Percentiles rank a stretch among this genome's conserved stretches.
Evolutionary conservation across 371 early-diverging fungal genomes (phyloP).

Genomic region (Rhizopus arrhizus): DNA sequence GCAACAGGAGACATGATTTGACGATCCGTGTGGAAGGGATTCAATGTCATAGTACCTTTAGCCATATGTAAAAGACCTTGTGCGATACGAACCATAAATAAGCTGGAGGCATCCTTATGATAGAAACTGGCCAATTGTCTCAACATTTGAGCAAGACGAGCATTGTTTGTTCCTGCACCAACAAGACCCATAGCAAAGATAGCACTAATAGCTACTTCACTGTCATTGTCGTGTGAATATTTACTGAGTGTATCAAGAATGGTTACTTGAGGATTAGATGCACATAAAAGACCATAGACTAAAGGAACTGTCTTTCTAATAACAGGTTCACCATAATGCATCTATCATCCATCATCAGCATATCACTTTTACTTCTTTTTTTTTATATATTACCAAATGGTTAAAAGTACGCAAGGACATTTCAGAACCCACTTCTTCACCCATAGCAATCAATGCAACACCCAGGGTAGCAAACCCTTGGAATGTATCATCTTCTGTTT

Average conservation of each 20-base stretch:
- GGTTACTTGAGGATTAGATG: conserved; percentile 91
- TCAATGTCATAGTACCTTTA: conserved; percentile 96
- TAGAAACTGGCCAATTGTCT: conserved; percentile 96
- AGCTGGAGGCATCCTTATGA: conserved; percentile 90
- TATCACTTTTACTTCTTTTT: conserved; percentile 84
- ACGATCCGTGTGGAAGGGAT: conserved; percentile 93
- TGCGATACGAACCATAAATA: conserved; percentile 95
- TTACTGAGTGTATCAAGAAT: conserved; percentile 96
- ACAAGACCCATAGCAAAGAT: conserved; percentile 99
- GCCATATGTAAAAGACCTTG: conserved; percentile 98
- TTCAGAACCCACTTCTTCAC: conserved; percentile 94
- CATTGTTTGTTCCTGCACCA: conserved; percentile 99
- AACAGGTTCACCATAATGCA: conserved; percentile 97
- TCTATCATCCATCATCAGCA: conserved; percentile 65
- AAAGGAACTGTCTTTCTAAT: conserved; percentile 94
- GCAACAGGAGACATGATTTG: conserved; percentile 89
- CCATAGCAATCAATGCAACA: conserved; percentile 94
- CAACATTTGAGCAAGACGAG: conserved; percentile 96
- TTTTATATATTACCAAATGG: conserved; percentile 70
- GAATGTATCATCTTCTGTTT: conserved; percentile 80
- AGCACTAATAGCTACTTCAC: conserved; percentile 92
- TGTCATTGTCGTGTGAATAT: conserved; percentile 96
- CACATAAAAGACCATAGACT: conserved; percentile 93
- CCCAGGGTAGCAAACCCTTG: conserved; percentile 97
- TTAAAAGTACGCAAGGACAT: conserved; percentile 95